Evolutionary conservation across 805 yeast genomes (phyloP).

Genomic region (Kregervanrija fluxuum): DNA sequence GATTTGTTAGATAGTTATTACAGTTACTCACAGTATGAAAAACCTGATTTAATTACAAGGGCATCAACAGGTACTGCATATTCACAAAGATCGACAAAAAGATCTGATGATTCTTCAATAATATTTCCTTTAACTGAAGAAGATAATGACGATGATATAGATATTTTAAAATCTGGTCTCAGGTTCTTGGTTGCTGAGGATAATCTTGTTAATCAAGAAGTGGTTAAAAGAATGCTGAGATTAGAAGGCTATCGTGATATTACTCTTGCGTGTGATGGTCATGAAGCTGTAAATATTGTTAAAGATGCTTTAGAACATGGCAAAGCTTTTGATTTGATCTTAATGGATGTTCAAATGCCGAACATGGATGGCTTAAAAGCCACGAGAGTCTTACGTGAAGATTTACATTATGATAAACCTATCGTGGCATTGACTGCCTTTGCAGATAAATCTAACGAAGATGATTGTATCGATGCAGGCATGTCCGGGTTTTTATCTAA

Average conservation of each 20-base stretch:
- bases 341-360: constrained; percentile 99
- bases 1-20: neutral
- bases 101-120: constrained; percentile 16
- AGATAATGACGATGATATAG: neutral
- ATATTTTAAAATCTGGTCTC: constrained; percentile 8
- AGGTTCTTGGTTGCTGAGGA: constrained; percentile 87
- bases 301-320: constrained; percentile 36
- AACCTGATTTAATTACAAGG: constrained; percentile 38
- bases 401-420: constrained; percentile 56
- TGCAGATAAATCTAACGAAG: constrained; percentile 87
- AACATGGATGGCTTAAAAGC: constrained; percentile 84
- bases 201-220: constrained; percentile 90
- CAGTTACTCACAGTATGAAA: constrained; percentile 22
- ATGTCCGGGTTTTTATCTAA: constrained; percentile 89
- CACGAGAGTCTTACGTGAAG: constrained; percentile 62
- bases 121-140: neutral
- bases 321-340: constrained; percentile 58
- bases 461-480: constrained; percentile 80
- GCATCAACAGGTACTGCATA: constrained; percentile 48
- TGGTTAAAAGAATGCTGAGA: constrained; percentile 77
- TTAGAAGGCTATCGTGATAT: constrained; percentile 73
- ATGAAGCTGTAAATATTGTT: constrained; percentile 72
- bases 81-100: constrained; percentile 21
- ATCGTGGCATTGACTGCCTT: constrained; percentile 93
- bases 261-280: constrained; percentile 82